Evolutionary conservation across 495 filamentous ascomycete genomes (phyloP), one percentile per base, ranked within the genome.

Genomic region (Aspergillus mulundensis): DNA sequence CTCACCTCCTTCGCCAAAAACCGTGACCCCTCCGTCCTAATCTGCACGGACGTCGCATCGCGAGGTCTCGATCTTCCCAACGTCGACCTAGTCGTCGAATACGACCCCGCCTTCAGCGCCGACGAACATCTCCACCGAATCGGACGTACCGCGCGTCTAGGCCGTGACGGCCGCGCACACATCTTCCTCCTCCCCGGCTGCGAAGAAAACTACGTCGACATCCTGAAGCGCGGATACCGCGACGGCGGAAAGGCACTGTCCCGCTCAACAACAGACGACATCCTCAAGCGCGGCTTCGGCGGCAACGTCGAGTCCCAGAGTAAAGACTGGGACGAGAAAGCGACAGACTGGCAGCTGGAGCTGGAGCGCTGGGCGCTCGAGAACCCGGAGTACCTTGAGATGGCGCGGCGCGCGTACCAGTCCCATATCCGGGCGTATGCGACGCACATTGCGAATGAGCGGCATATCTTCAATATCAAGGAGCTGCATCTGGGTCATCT

Each of bases 11-110:
- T 94, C 74, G 81, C 87, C 21, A 65, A 66, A 38, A 84, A 79
- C 55, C 57, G 56, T 7, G 77, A 87, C 2, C 83, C 93, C 1
- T 82, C 84, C 0, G 82, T 97, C 18, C 81, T 98, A 51, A 80
- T 98, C 63, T 95, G 90, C 65, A 97, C 94, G 6, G 94, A 97
- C 62, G 93, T 98, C 41, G 89, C 93, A 18, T 92, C 94, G 18
- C 89, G 94, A 51, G 94, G 94, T 64, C 82, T 97, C 28, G 94
- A 98, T 72, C 77, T 98, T 3, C 91, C 93, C 1, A 92, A 95
- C 42, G 87, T 97, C 38, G 94, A 98, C 62, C 79, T 95, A 16
- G 88, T 97, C 28, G 81, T 97, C 54, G 93, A 98, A 66, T 97
- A 94, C 68, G 94, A 97, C 65, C 91, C 94, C 0, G 87, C 94